phyloP scores from a whole-genome alignment of 108 stramenopile species.

The Asterionellopsis glacialis region DNA sequence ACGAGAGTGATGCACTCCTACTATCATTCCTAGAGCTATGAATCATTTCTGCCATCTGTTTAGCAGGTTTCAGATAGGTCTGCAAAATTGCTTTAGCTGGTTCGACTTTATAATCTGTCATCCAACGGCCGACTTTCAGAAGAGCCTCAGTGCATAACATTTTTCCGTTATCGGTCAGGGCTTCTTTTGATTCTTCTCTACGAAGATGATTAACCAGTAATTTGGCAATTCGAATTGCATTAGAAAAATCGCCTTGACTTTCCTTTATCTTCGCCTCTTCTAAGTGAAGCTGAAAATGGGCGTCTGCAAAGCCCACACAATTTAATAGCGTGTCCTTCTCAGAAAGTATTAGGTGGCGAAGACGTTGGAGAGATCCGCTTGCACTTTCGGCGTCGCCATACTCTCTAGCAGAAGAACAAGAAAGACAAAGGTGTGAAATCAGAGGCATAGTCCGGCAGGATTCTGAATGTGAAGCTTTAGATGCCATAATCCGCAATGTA shows the following conservation, averaged over 20 bases:
- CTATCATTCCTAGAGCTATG: not conserved
- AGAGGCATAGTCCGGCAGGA: slow-evolving; percentile 5
- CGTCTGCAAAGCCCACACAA: not conserved
- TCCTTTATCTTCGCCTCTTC: slow-evolving; percentile 73
- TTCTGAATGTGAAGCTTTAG: too few relatives aligned
- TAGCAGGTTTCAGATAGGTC: slow-evolving; percentile 57
- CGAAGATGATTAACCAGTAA: slow-evolving; percentile 46
- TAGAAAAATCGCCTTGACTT: slow-evolving; percentile 40
- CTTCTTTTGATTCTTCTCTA: slow-evolving; percentile 1
- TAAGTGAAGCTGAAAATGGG: slow-evolving; percentile 37
- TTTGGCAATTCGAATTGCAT: slow-evolving; percentile 54
- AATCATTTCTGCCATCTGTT: not conserved
- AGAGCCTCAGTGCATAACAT: slow-evolving; percentile 40
- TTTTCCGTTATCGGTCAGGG: not conserved
- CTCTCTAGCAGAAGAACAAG: slow-evolving; percentile 32
- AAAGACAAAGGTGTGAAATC: slow-evolving; percentile 38
- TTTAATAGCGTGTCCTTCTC: too few relatives aligned
- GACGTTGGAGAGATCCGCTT: slow-evolving; percentile 2
- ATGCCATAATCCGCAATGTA: too few relatives aligned
- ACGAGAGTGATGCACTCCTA: not conserved
- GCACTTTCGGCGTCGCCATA: slow-evolving; percentile 37
- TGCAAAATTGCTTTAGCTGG: slow-evolving; percentile 51
- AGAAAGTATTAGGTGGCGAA: not conserved
- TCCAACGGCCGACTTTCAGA: slow-evolving; percentile 60
- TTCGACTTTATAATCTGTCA: slow-evolving; percentile 70